Evolutionary conservation across 2,329 filamentous ascomycete genomes (phyloP).

Genomic region (Aspergillus costaricaensis): DNA sequence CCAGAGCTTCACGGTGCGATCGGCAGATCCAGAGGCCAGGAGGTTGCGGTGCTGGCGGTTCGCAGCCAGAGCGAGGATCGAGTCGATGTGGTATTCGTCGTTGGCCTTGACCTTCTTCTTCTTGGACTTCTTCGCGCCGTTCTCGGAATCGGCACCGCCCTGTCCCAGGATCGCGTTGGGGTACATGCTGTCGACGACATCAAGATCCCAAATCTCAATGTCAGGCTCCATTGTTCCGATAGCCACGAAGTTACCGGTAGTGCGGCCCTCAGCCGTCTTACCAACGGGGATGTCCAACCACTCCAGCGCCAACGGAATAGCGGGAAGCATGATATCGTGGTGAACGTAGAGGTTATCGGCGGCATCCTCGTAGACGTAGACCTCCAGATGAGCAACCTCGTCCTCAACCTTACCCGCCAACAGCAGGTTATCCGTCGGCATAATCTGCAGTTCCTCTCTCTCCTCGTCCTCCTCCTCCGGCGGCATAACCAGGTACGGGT

Average conservation of each 20-base stretch:
- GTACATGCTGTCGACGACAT: constrained; percentile 96
- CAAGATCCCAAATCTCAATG: constrained; percentile 97
- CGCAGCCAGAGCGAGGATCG: constrained; percentile 84
- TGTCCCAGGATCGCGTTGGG: constrained; percentile 94
- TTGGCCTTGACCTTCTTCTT: constrained; percentile 91
- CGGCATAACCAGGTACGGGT: constrained; percentile 92
- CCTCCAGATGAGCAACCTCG: constrained; percentile 92
- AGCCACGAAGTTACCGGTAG: constrained; percentile 85
- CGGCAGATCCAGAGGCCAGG: constrained; percentile 89
- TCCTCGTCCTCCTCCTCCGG: constrained; percentile 83
- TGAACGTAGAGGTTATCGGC: constrained; percentile 98
- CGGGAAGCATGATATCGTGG: constrained; percentile 98
- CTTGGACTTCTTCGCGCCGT: constrained; percentile 66
- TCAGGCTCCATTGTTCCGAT: constrained; percentile 97
- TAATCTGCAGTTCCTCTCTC: constrained; percentile 87
- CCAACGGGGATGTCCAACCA: constrained; percentile 93
- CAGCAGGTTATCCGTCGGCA: constrained; percentile 89
- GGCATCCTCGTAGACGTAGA: constrained; percentile 95
- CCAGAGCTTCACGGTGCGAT: constrained; percentile 98
- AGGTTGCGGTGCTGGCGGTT: constrained; percentile 94
- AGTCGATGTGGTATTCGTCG: constrained; percentile 89
- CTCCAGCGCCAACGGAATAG: constrained; percentile 91
- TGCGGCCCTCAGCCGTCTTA: constrained; percentile 65
- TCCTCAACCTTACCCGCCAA: constrained; percentile 94
- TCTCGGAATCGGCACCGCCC: constrained; percentile 50